These are phyloP conservation scores for Starmera caribaea DNA, from an alignment of 805 yeast genomes.

Conservation along the genomic window DNA sequence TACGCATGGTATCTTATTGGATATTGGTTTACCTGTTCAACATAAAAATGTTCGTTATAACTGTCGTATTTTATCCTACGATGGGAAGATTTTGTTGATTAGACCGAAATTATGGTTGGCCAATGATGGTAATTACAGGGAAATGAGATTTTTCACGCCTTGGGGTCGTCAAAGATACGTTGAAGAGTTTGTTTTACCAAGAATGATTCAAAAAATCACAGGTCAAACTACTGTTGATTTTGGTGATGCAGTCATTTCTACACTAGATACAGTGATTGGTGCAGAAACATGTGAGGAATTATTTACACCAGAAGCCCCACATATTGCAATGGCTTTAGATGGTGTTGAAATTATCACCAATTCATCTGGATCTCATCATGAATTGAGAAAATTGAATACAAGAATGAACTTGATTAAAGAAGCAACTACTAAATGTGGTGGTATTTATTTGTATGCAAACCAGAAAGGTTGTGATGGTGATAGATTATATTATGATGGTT, in stretches of 20 bases:
- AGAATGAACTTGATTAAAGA: conserved; percentile 79
- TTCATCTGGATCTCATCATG: conserved; percentile 97
- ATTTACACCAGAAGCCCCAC: conserved; percentile 95
- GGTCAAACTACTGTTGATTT: conserved; percentile 63
- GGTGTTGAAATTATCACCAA: conserved; percentile 98
- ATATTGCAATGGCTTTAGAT: conserved; percentile 81
- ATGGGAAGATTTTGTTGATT: conserved; percentile 72
- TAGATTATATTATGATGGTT: conserved; percentile 91
- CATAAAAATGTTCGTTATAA: conserved; percentile 86
- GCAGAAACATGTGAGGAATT: conserved; percentile 97
- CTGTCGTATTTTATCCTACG: conserved; percentile 76
- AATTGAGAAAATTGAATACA: conserved; percentile 78
- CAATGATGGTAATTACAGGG: conserved; percentile 96
- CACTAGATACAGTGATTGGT: conserved; percentile 86
- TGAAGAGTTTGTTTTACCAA: conserved; percentile 69
- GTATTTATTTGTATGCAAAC: conserved; percentile 85
- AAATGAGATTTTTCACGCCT: conserved; percentile 94
- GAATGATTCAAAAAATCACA: conserved; percentile 51
- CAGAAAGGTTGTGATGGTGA: conserved; percentile 99
- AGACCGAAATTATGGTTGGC: conserved; percentile 92
- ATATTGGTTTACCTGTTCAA: conserved; percentile 89
- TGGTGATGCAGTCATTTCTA: conserved; percentile 86
- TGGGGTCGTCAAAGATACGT: conserved; percentile 76
- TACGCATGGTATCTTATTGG: conserved; percentile 71
- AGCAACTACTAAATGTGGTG: conserved; percentile 95